Conservation (phyloP, 495 filamentous ascomycete species). For the Neurospora sp. region DNA sequence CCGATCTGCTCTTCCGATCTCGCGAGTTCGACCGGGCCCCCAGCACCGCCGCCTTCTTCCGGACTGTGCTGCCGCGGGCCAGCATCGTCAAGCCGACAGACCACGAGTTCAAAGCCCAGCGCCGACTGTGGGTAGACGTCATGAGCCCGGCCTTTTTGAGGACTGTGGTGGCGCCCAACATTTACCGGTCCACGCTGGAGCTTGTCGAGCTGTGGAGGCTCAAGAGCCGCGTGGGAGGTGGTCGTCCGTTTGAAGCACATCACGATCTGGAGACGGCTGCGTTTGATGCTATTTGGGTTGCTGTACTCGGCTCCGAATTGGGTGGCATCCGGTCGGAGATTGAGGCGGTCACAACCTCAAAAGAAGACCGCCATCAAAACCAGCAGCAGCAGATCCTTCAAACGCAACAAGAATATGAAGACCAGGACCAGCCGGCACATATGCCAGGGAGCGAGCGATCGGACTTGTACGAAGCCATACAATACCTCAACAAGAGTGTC, state of each 20-base stretch:
- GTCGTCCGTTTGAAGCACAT: slow-evolving; percentile 14
- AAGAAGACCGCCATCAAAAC: no score
- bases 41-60: slow-evolving; percentile 7
- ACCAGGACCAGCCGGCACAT: no score
- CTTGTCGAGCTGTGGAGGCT: slow-evolving; percentile 26
- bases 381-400: no score
- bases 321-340: slow-evolving; percentile 13
- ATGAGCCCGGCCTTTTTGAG: slow-evolving; percentile 25
- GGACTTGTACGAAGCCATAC: no score
- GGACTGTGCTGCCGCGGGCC: slow-evolving; percentile 16
- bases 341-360: neutral
- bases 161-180: slow-evolving; percentile 20
- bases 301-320: slow-evolving; percentile 18
- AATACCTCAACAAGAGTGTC: no score
- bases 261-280: slow-evolving; percentile 24
- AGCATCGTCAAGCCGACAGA: slow-evolving; percentile 18
- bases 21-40: slow-evolving; percentile 23
- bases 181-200: slow-evolving; percentile 15
- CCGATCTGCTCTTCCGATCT: no score
- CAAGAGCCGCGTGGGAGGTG: slow-evolving; percentile 9
- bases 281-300: slow-evolving; percentile 28
- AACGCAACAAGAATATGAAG: no score
- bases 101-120: slow-evolving; percentile 20
- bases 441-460: no score
- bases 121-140: slow-evolving; percentile 22